These are phyloP conservation scores for Centrapalus pauciflorus DNA, from an alignment of 129 eudicot genomes.

Conservation along the genomic window DNA sequence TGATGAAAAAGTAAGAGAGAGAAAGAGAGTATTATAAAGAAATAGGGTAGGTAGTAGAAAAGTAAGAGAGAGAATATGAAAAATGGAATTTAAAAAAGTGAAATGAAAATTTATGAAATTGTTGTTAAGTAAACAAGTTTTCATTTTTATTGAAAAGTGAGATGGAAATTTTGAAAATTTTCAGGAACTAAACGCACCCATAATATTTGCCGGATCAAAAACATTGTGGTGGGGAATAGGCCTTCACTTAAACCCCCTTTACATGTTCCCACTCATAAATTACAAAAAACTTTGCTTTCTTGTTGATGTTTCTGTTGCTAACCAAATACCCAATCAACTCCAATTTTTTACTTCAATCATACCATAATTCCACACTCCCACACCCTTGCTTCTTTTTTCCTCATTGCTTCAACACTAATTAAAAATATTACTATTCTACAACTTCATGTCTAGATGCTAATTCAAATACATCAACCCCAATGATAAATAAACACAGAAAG, in stretches of 20 bases:
- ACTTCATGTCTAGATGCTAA: neutral
- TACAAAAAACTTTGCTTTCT: conserved; percentile 24
- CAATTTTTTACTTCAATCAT: conserved; percentile 16
- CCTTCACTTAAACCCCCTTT: conserved; percentile 26
- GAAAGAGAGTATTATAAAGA: too few relatives aligned
- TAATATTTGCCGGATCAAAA: conserved; percentile 17
- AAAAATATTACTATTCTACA: conserved; percentile 1
- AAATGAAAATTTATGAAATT: too few relatives aligned
- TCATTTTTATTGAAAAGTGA: too few relatives aligned
- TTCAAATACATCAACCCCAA: neutral
- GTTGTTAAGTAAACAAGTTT: too few relatives aligned
- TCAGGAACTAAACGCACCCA: too few relatives aligned
- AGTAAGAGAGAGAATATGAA: too few relatives aligned
- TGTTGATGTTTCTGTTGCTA: too few relatives aligned
- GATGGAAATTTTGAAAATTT: too few relatives aligned
- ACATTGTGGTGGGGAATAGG: conserved; percentile 21
- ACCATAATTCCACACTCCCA: conserved; percentile 15
- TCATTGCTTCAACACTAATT: conserved; percentile 26
- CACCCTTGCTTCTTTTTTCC: neutral
- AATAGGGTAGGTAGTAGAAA: too few relatives aligned
- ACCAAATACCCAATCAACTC: conserved; percentile 12
- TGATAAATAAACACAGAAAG: too few relatives aligned
- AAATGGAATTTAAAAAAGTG: too few relatives aligned
- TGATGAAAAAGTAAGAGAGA: too few relatives aligned
- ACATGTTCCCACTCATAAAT: conserved; percentile 32